Conservation (phyloP, 2,329 filamentous ascomycete species). For the Ophiostoma ulmi region DNA sequence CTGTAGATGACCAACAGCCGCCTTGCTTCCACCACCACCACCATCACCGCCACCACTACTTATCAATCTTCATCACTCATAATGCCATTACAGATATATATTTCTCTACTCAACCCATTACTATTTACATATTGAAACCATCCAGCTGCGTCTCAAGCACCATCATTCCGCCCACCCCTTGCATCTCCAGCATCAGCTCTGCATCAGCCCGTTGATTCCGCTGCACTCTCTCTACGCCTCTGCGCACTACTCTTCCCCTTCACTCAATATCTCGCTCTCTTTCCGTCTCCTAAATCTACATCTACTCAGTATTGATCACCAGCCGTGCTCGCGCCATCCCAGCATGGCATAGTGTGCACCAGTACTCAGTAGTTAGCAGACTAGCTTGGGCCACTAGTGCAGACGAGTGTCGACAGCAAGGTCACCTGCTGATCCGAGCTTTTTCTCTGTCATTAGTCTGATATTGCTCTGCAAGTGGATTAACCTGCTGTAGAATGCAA, state of each 20-base stretch:
- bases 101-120: not conserved
- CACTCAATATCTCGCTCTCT: no score
- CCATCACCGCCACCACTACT: no score
- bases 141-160: not conserved
- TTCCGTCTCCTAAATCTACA: not conserved
- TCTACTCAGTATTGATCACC: not conserved
- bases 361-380: not conserved
- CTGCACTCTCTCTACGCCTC: not conserved
- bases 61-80: no score
- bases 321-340: conserved; percentile 1
- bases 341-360: not conserved
- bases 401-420: not conserved
- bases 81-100: not conserved
- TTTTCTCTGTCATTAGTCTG: not conserved
- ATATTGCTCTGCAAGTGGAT: not conserved
- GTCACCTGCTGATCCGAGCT: conserved; percentile 12
- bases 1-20: no score
- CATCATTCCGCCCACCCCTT: not conserved
- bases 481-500: conserved; percentile 8
- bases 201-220: not conserved
- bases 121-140: not conserved
- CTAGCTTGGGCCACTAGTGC: not conserved
- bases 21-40: no score
- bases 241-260: not conserved
- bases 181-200: not conserved